A percentile compares a stretch with the other conserved stretches of the same genome.
These are phyloP conservation scores for Leucosporidium yakuticum DNA, from an alignment of 768 basidiomycete genomes.

Conservation along the genomic window DNA sequence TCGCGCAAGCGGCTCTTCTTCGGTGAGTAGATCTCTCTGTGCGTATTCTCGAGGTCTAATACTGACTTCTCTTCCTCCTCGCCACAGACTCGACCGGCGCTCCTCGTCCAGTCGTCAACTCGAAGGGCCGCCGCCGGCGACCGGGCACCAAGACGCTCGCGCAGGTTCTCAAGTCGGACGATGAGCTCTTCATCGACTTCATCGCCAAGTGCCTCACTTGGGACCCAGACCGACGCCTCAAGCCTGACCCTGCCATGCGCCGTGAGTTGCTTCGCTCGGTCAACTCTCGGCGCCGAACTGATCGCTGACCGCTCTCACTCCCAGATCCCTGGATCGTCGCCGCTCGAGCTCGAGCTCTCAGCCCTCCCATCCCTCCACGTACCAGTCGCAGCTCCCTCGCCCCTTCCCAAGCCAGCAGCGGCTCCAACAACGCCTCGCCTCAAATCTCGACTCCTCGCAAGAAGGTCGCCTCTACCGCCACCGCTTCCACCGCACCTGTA, in stretches of 20 bases:
- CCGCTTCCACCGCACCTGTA: slow-evolving; percentile 15
- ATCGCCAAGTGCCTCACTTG: slow-evolving; percentile 93
- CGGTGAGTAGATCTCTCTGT: slow-evolving; percentile 54
- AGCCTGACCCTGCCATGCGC: slow-evolving; percentile 83
- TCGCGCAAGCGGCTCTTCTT: slow-evolving; percentile 93
- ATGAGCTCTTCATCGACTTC: slow-evolving; percentile 94
- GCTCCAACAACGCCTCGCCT: slow-evolving; percentile 1
- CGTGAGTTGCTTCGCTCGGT: slow-evolving; percentile 40
- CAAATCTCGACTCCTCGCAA: slow-evolving; percentile 29
- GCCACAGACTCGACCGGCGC: slow-evolving; percentile 78
- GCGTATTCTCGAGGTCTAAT: not conserved
- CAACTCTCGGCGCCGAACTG: not conserved
- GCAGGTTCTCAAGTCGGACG: slow-evolving; percentile 83
- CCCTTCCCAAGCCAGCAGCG: slow-evolving; percentile 5
- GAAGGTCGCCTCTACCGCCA: slow-evolving; percentile 6
- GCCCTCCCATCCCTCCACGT: slow-evolving; percentile 5
- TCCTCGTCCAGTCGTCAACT: slow-evolving; percentile 88
- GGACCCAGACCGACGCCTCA: slow-evolving; percentile 94
- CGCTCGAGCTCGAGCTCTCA: slow-evolving; percentile 3
- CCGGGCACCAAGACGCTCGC: slow-evolving; percentile 85
- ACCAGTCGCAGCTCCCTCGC: not conserved
- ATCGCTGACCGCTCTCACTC: not conserved
- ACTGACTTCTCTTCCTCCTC: not conserved
- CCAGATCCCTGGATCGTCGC: slow-evolving; percentile 12
- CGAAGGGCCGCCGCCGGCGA: slow-evolving; percentile 85